These are phyloP conservation scores for Calophaca sinica DNA, from an alignment of 306 rosid genomes.

Conservation along the genomic window DNA sequence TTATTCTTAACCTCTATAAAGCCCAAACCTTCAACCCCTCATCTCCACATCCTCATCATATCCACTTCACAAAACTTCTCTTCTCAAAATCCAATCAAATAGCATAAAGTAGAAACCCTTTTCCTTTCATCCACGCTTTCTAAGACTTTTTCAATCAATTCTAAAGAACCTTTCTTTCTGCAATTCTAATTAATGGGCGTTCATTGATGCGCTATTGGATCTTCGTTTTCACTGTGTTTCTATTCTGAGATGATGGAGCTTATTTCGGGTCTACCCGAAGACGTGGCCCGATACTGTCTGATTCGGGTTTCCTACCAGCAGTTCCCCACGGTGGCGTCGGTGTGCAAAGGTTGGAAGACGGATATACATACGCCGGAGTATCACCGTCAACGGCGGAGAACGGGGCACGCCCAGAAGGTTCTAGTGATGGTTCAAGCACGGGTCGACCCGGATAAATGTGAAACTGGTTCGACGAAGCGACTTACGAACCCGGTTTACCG, in stretches of 20 bases:
- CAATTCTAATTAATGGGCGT: slow-evolving; percentile 6
- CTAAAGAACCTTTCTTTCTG: not conserved
- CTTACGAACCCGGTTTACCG: slow-evolving; percentile 49
- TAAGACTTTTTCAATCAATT: not conserved
- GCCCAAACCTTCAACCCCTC: not conserved
- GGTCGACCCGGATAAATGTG: slow-evolving; percentile 37
- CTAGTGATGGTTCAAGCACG: slow-evolving; percentile 64
- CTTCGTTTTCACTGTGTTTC: not conserved
- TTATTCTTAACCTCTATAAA: slow-evolving; percentile 34
- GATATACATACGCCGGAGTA: slow-evolving; percentile 67
- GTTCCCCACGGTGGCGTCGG: slow-evolving; percentile 58
- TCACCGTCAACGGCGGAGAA: slow-evolving; percentile 51
- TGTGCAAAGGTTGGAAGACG: slow-evolving; percentile 64
- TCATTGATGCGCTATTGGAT: not conserved
- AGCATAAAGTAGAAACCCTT: not conserved
- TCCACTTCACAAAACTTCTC: not conserved
- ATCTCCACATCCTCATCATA: not conserved
- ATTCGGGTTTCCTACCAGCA: slow-evolving; percentile 61
- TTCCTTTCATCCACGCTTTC: not conserved
- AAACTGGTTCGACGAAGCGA: slow-evolving; percentile 40
- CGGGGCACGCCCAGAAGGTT: slow-evolving; percentile 53
- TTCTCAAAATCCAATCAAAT: not conserved
- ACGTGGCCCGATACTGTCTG: slow-evolving; percentile 65
- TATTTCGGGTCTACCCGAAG: slow-evolving; percentile 74
- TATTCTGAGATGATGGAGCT: slow-evolving; percentile 53